Base-by-base conservation (phyloP, 352 stramenopile species). In the Phytophthora hybrid region DNA sequence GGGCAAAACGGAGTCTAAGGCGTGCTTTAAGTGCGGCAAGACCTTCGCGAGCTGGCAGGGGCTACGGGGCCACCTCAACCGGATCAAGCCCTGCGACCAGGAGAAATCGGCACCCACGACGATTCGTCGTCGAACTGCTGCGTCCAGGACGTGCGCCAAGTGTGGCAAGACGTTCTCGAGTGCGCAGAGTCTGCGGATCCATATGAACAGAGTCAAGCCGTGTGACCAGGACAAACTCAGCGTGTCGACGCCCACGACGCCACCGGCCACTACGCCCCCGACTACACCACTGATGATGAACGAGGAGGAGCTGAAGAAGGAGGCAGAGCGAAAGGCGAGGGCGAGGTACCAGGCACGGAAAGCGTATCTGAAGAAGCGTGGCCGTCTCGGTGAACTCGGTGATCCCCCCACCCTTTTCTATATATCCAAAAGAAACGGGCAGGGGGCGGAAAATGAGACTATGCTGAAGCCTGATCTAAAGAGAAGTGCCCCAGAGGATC, bases 151-250 rank as follows among this genome's bases (percentile, higher is more conserved):
- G 6, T 80, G 69, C 39, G n/a, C 8, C 58, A 80, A 70, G 37
- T 80, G 74, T 16, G 61, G 61, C 46, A 78, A 72, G 54, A 78
- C 65, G 8, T 80, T 80, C 51, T 74, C 74, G 5, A 80, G 74
- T 26, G 34, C 64, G 14, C 74, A 80, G 41, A 80, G 69, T 67
- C 64, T 80, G 21, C 64, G 69, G 5, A 75, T 80, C 46, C 74
- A 80, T 59, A 72, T 75, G 56, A 77, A 75, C 37, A 46, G 69
- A 69, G 59, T 80, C 23, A 78, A 72, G 34, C 64, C 74, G 2
- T 80, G 74, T 52, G 59, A 75, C 31, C 64, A 69, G 59, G 57
- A 78, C 13, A 47, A 53, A 11, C 54, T 18, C 3, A 32, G 14
- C 29, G 26, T 51, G n/a, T 59, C 56, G 32, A 44, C 31, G 1